Evolutionary conservation across 2,329 filamentous ascomycete species (phyloP).

Genomic region (Colletotrichum tofieldiae): DNA sequence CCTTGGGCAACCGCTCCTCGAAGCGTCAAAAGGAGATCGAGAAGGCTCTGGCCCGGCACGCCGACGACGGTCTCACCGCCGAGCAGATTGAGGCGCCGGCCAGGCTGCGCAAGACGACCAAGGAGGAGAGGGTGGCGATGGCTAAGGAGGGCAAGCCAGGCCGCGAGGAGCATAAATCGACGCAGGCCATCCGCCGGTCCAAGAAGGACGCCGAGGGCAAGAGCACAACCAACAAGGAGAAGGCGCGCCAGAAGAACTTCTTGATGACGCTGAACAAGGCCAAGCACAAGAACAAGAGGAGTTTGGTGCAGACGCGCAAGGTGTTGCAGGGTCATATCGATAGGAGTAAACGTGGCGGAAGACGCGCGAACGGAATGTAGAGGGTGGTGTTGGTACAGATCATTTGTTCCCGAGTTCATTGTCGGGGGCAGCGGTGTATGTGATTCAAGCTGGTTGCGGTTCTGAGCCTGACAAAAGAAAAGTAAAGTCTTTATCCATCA

Average conservation of each 20-base stretch:
- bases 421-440: neutral
- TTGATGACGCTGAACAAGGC: slow-evolving; percentile 98
- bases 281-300: slow-evolving; percentile 94
- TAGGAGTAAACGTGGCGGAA: slow-evolving; percentile 86
- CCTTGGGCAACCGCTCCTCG: slow-evolving; percentile 59
- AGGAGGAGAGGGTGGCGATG: slow-evolving; percentile 89
- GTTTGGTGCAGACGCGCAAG: slow-evolving; percentile 87
- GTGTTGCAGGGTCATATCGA: slow-evolving; percentile 86
- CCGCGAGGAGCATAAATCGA: slow-evolving; percentile 86
- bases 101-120: slow-evolving; percentile 85
- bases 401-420: neutral
- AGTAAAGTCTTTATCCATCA: neutral
- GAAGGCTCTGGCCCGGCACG: slow-evolving; percentile 72
- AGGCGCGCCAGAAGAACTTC: slow-evolving; percentile 98
- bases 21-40: slow-evolving; percentile 62
- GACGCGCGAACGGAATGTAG: slow-evolving; percentile 75
- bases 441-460: slow-evolving; percentile 2
- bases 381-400: neutral
- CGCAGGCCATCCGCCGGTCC: slow-evolving; percentile 85
- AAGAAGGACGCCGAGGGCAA: slow-evolving; percentile 93
- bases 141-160: slow-evolving; percentile 87
- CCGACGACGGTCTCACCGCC: slow-evolving; percentile 91
- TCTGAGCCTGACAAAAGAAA: neutral
- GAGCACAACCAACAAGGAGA: slow-evolving; percentile 97
- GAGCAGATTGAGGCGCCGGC: slow-evolving; percentile 92